Evolutionary conservation across 2,329 filamentous ascomycete species (phyloP), one percentile per base, ranked within the genome.

Genomic region (Penicillium sp.): DNA sequence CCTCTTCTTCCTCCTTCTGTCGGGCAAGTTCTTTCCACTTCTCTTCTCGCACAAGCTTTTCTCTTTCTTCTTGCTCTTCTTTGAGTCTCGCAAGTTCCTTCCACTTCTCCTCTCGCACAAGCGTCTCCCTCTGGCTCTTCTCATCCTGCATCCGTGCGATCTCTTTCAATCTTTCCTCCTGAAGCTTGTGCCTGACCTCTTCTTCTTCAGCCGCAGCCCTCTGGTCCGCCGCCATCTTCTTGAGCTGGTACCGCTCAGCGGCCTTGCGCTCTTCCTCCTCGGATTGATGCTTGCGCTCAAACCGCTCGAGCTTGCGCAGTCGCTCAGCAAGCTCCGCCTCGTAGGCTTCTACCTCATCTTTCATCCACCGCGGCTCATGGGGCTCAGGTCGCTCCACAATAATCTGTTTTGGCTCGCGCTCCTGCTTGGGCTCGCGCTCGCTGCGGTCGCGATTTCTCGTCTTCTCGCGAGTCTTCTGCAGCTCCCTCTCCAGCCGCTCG

Each of bases 271-370:
- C 58, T 38, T 61, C 53, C 46, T 61, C 59, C 13, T 63, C 63
- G 2, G 70, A 79, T 7, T 30, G 32, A 74, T 58, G 76, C 66
- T 66, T 76, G 67, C 51, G 73, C 67, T 71, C 74, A 59, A 63
- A 72, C 60, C 59, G 59, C 42, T 74, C 67, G 19, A 73, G n/a
- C 16, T 7, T 64, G 35, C 69, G 72, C 47, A 74, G 66, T 45
- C 73, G 72, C 41, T 74, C 70, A 49, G 65, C 68, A 42, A 71
- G 68, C 56, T 73, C 73, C 16, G 73, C 67, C 71, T 78, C 61
- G 68, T 76, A 61, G 68, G 71, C 61, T 55, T 78, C 74, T 11
- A 80, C 76, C 50, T 76, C 72, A 46, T 77, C 62, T 35, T 61
- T 68, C 19, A 69, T 57, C 40, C 68, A 53, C 23, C 69, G 68